Evolutionary conservation across 306 rosid species (phyloP).

Genomic region (Nissolia schottii): DNA sequence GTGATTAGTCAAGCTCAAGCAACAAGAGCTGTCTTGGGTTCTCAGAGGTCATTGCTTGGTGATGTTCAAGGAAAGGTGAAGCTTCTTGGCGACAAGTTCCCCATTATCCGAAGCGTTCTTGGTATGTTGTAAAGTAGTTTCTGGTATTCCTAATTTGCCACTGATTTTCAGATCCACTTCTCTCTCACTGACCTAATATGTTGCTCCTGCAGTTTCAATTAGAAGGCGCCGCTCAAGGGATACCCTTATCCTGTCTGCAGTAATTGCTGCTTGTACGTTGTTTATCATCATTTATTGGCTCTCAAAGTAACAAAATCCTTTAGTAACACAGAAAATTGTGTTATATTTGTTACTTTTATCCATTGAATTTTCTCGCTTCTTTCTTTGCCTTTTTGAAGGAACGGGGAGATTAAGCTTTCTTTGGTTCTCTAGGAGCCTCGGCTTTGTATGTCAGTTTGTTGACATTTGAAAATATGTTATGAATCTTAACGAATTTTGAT

Average conservation of each 20-base stretch:
- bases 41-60: slow-evolving; percentile 77
- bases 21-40: slow-evolving; percentile 77
- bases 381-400: not conserved
- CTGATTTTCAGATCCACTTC: not conserved
- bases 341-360: slow-evolving; percentile 22
- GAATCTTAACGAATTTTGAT: not conserved
- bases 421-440: slow-evolving; percentile 17
- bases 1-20: slow-evolving; percentile 99
- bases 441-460: slow-evolving; percentile 14
- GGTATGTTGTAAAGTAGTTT: slow-evolving; percentile 42
- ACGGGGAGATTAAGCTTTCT: slow-evolving; percentile 5
- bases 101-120: slow-evolving; percentile 75
- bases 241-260: slow-evolving; percentile 81
- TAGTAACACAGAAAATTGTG: slow-evolving; percentile 29
- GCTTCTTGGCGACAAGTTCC: slow-evolving; percentile 79
- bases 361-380: slow-evolving; percentile 13
- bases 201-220: slow-evolving; percentile 66
- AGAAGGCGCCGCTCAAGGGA: slow-evolving; percentile 86
- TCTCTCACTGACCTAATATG: slow-evolving; percentile 9
- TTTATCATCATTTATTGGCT: slow-evolving; percentile 96
- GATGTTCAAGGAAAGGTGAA: slow-evolving; percentile 99
- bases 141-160: not conserved
- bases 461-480: not conserved
- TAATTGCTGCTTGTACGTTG: slow-evolving; percentile 94
- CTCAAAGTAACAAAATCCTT: slow-evolving; percentile 56